phyloP scores from a whole-genome alignment of 257 asterid genomes.

The Solanum lycopersicoides region DNA sequence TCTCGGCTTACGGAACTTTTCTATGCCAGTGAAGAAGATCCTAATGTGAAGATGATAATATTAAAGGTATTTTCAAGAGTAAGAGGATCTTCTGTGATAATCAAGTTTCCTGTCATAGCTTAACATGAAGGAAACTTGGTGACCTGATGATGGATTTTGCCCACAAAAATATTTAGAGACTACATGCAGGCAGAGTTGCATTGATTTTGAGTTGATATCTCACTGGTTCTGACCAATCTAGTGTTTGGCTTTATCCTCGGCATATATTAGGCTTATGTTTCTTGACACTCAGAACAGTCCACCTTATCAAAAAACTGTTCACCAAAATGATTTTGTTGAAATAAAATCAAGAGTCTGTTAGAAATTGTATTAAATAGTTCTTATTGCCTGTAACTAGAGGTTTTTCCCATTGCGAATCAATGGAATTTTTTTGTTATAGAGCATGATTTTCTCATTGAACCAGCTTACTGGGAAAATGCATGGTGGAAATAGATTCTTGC shows the following conservation, averaged over 20 bases:
- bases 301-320: too few relatives aligned
- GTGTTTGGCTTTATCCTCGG: not conserved
- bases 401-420: not conserved
- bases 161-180: not conserved
- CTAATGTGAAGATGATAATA: constrained; percentile 52
- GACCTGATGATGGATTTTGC: not conserved
- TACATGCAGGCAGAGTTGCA: not conserved
- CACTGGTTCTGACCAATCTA: not conserved
- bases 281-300: not conserved
- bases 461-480: not conserved
- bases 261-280: not conserved
- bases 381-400: not conserved
- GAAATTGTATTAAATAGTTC: not conserved
- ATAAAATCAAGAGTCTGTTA: not conserved
- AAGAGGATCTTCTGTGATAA: not conserved
- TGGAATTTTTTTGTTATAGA: not conserved
- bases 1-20: constrained; percentile 58
- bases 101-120: not conserved
- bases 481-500: not conserved
- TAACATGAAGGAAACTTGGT: not conserved
- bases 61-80: constrained; percentile 41
- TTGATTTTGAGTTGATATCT: not conserved
- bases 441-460: not conserved
- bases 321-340: not conserved
- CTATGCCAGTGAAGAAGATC: constrained; percentile 38